Evolutionary conservation across 305 asterid species (phyloP).

Genomic region (Solanum hybrid): DNA sequence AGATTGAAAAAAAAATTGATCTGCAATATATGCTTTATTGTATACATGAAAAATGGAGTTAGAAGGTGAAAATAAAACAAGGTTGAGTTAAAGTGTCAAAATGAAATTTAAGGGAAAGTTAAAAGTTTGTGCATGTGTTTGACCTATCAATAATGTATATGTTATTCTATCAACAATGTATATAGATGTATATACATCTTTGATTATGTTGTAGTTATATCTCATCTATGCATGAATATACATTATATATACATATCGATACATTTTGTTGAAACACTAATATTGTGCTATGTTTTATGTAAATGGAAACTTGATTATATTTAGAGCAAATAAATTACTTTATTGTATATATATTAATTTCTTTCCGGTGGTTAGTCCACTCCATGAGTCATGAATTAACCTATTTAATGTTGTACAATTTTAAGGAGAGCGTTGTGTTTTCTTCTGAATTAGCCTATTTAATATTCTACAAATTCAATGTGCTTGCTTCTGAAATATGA

Average conservation of each 20-base stretch:
- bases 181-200: too few species aligned
- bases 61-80: neutral
- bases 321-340: neutral
- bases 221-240: neutral
- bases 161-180: neutral
- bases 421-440: neutral
- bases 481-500: neutral
- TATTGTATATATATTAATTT: too few species aligned
- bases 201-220: too few species aligned
- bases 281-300: too few species aligned
- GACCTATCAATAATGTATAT: neutral
- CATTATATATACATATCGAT: too few species aligned
- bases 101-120: neutral
- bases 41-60: neutral
- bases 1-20: too few species aligned
- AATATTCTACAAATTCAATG: neutral
- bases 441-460: neutral
- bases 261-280: too few species aligned
- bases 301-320: too few species aligned
- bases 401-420: too few species aligned
- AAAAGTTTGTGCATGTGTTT: neutral
- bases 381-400: neutral
- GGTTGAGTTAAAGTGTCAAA: neutral
- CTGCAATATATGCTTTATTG: neutral
- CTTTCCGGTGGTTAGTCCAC: neutral